Conservation (phyloP, 768 basidiomycete species). For the Suillus variegatus region DNA sequence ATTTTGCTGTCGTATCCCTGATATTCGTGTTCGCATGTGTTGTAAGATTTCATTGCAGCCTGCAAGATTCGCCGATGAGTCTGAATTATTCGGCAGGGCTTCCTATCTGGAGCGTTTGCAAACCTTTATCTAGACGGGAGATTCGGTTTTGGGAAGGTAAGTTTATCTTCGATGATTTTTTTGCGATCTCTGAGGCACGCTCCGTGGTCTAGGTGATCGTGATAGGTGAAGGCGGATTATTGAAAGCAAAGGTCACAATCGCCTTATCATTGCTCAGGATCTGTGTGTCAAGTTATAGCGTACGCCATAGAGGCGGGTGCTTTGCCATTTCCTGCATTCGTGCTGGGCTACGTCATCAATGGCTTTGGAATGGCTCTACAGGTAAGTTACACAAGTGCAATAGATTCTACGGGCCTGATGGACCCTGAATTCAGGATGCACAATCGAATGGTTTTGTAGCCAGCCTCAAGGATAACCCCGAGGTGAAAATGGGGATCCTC, state of each 20-base stretch:
- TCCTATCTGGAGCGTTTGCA: constrained; percentile 32
- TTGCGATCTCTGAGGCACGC: not conserved
- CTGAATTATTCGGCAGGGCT: constrained; percentile 24
- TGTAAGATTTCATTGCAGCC: constrained; percentile 26
- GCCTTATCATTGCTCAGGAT: constrained; percentile 18
- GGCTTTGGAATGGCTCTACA: constrained; percentile 47
- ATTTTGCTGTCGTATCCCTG: constrained; percentile 53
- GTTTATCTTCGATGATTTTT: not conserved
- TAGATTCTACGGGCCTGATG: not conserved
- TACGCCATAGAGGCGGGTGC: constrained; percentile 40
- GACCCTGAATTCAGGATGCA: constrained; percentile 36
- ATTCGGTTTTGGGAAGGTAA: constrained; percentile 37
- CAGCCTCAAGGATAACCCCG: constrained; percentile 38
- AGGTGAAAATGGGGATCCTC: constrained; percentile 41
- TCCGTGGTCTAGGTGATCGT: constrained; percentile 24
- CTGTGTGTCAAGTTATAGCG: constrained; percentile 30
- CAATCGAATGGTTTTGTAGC: constrained; percentile 50
- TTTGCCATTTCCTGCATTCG: constrained; percentile 47
- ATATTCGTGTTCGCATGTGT: constrained; percentile 54
- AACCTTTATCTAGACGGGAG: constrained; percentile 30
- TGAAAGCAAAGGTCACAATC: not conserved
- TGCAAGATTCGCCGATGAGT: not conserved
- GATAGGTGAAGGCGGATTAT: constrained; percentile 20
- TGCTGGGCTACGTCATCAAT: constrained; percentile 42
- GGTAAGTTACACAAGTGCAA: constrained; percentile 34